Percentiles rank a stretch among this genome's conserved stretches.
These are phyloP conservation scores for Salix caprea DNA, from an alignment of 345 rosid species.

Conservation along the genomic window DNA sequence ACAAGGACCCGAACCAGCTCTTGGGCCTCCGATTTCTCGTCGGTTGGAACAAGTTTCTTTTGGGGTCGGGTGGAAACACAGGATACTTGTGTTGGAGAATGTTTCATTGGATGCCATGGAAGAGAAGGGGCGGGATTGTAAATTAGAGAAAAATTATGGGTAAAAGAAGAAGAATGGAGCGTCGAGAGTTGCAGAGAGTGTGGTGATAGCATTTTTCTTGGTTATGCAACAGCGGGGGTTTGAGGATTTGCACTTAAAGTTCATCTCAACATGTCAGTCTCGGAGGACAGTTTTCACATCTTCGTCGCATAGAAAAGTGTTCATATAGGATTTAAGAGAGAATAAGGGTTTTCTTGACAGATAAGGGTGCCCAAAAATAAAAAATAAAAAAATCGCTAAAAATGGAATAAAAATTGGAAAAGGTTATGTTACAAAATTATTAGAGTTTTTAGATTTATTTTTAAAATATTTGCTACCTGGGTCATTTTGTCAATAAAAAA, in stretches of 20 bases:
- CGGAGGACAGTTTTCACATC: too few relatives aligned
- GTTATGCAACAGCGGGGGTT: background rate
- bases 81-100: conserved; percentile 20
- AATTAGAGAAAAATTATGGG: conserved; percentile 11
- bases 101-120: conserved; percentile 17
- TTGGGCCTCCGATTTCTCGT: conserved; percentile 44
- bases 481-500: too few relatives aligned
- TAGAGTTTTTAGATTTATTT: too few relatives aligned
- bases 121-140: background rate
- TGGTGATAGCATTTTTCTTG: conserved; percentile 6
- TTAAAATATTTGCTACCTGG: too few relatives aligned
- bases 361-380: too few relatives aligned
- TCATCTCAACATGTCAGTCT: too few relatives aligned
- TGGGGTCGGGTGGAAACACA: conserved; percentile 49
- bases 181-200: conserved; percentile 22
- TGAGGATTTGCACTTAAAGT: background rate
- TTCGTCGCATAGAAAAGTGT: too few relatives aligned
- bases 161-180: conserved; percentile 14
- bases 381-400: too few relatives aligned
- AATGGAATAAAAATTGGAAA: too few relatives aligned
- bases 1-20: conserved; percentile 57
- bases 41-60: conserved; percentile 33
- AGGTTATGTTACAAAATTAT: too few relatives aligned
- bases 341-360: too few relatives aligned
- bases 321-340: too few relatives aligned